Percentiles rank a stretch among this genome's conserved stretches.
These are phyloP conservation scores for Rhodotorula sp. DNA, from an alignment of 1,284 basidiomycete genomes.

Conservation along the genomic window DNA sequence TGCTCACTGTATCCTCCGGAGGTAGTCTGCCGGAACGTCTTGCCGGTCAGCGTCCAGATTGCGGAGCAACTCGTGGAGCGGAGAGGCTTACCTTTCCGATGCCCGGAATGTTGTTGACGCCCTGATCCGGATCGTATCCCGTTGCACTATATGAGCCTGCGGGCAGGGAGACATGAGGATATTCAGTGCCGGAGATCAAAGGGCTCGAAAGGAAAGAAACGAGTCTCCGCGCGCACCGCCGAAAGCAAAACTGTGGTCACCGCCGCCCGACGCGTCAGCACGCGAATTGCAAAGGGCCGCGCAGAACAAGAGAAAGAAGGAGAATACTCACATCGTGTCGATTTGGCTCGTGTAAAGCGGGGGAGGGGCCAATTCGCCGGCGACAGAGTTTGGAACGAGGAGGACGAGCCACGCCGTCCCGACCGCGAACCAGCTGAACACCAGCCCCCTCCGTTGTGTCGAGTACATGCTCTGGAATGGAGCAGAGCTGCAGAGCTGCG, in stretches of 20 bases:
- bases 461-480: too few species aligned
- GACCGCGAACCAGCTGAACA: too few species aligned
- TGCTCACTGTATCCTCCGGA: constrained; percentile 11
- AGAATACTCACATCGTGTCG: constrained; percentile 8
- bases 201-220: not conserved
- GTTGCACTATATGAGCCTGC: constrained; percentile 23
- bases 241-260: constrained; percentile 15
- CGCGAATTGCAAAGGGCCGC: too few species aligned
- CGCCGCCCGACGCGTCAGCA: not conserved
- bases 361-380: not conserved
- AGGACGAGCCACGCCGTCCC: not conserved
- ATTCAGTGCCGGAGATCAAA: not conserved
- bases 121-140: constrained; percentile 11
- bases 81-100: not conserved
- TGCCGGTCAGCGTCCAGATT: not conserved
- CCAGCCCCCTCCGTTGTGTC: too few species aligned
- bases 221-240: constrained; percentile 12
- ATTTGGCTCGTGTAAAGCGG: constrained; percentile 9
- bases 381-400: too few species aligned
- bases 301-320: too few species aligned
- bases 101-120: constrained; percentile 4
- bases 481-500: too few species aligned
- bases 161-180: not conserved
- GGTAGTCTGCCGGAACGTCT: not conserved
- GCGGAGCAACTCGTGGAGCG: too few species aligned